These are phyloP conservation scores for Pugionium dolabratum DNA, from an alignment of 345 rosid genomes.

Conservation along the genomic window DNA sequence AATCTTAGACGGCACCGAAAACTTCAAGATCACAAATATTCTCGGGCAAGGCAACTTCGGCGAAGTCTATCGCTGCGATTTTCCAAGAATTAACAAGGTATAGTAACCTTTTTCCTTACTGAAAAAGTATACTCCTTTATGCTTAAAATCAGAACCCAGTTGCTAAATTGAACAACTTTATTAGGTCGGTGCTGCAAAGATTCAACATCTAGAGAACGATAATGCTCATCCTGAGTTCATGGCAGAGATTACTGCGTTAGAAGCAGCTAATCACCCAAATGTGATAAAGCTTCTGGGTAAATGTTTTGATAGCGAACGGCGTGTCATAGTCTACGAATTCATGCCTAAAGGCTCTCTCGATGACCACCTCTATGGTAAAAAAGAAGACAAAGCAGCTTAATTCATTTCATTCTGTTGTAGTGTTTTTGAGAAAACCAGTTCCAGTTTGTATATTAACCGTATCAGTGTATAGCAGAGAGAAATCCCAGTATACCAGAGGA, in stretches of 20 bases:
- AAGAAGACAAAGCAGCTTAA: not conserved
- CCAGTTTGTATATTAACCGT: not conserved
- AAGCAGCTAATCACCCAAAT: conserved; percentile 60
- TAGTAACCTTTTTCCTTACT: no score
- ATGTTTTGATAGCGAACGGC: conserved; percentile 56
- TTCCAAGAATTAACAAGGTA: conserved; percentile 3
- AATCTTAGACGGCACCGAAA: not conserved
- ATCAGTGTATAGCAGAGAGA: not conserved
- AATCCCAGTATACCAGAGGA: not conserved
- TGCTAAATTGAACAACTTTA: not conserved
- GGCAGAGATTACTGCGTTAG: conserved; percentile 60
- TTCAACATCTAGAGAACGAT: conserved; percentile 51
- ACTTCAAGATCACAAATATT: rapidly evolving
- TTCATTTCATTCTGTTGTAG: not conserved
- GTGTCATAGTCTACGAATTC: conserved; percentile 65
- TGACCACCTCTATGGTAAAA: conserved; percentile 55
- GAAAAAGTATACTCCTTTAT: conserved; percentile 2
- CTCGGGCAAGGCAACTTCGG: conserved; percentile 24
- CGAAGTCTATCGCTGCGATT: conserved; percentile 25
- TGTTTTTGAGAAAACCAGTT: not conserved
- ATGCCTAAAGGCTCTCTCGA: conserved; percentile 72
- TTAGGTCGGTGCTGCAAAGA: conserved; percentile 75
- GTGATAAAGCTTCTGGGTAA: conserved; percentile 67
- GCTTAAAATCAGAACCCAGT: not conserved
- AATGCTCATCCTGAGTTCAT: conserved; percentile 63